phyloP scores from a whole-genome alignment of 2,329 filamentous ascomycete species.

The Aspergillus glaucus region DNA sequence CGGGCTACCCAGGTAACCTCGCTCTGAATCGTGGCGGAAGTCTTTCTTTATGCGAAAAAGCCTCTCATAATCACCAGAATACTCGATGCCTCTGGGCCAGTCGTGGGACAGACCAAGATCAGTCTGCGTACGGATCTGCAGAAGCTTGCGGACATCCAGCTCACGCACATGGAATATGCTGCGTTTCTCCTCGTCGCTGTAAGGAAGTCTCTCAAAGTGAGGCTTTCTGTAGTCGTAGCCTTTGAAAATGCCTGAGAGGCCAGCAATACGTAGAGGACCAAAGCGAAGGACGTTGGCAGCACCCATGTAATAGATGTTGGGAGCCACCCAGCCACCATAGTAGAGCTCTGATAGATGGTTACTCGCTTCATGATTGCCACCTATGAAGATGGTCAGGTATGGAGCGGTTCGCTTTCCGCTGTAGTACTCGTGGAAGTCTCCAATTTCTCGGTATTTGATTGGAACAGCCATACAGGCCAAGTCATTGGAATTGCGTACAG shows the following conservation, averaged over 20 bases:
- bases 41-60: constrained; percentile 69
- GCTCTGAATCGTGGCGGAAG: constrained; percentile 68
- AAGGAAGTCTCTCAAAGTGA: constrained; percentile 81
- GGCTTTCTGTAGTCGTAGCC: constrained; percentile 76
- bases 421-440: constrained; percentile 94
- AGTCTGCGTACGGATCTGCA: constrained; percentile 78
- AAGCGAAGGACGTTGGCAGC: constrained; percentile 82
- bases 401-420: constrained; percentile 70
- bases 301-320: constrained; percentile 95
- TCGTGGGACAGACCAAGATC: constrained; percentile 92
- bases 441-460: constrained; percentile 76
- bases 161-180: constrained; percentile 87
- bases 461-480: constrained; percentile 86
- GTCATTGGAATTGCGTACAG: constrained; percentile 82
- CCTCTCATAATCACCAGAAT: constrained; percentile 60
- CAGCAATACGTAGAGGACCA: constrained; percentile 80
- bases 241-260: constrained; percentile 93
- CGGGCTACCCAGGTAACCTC: constrained; percentile 69
- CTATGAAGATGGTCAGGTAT: constrained; percentile 85
- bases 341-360: constrained; percentile 87
- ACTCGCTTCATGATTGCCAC: constrained; percentile 91
- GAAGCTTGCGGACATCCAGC: constrained; percentile 80
- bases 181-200: constrained; percentile 67
- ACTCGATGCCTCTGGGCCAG: constrained; percentile 83
- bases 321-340: constrained; percentile 94